A percentile compares a stretch with the other conserved stretches of the same genome.
These are phyloP conservation scores for Erigeron canadensis DNA, from an alignment of 129 eudicot genomes.

Conservation along the genomic window DNA sequence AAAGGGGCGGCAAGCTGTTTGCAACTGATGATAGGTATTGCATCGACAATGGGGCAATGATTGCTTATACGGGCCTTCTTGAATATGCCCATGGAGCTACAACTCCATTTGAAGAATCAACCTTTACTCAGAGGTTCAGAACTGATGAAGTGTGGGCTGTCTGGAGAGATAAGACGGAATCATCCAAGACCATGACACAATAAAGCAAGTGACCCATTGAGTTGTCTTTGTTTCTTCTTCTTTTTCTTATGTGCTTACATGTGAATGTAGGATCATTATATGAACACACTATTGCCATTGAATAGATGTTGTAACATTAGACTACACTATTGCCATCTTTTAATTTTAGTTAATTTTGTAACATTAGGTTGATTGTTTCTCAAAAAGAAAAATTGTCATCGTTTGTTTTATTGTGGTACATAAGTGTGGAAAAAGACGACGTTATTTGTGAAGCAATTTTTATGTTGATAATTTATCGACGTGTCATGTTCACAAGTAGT, in stretches of 20 bases:
- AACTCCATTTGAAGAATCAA: slow-evolving; percentile 79
- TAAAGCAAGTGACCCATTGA: background rate
- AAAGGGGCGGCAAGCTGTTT: slow-evolving; percentile 84
- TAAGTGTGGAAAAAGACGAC: too few relatives aligned
- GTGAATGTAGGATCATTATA: slow-evolving; percentile 6
- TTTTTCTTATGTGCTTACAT: background rate
- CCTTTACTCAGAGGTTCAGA: slow-evolving; percentile 93
- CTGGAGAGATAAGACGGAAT: slow-evolving; percentile 60
- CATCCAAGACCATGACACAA: slow-evolving; percentile 8
- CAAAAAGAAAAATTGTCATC: too few relatives aligned
- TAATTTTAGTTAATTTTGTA: background rate
- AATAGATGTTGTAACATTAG: background rate
- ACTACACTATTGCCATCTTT: background rate
- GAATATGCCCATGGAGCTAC: slow-evolving; percentile 70
- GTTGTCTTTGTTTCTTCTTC: background rate
- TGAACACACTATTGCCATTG: background rate
- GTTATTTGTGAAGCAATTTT: too few relatives aligned
- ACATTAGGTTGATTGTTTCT: background rate
- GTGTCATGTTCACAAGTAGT: too few relatives aligned
- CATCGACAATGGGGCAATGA: slow-evolving; percentile 95
- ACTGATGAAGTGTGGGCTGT: slow-evolving; percentile 91
- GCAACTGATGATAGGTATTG: slow-evolving; percentile 95
- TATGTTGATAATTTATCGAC: too few relatives aligned
- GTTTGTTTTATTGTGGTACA: too few relatives aligned
- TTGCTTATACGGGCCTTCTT: slow-evolving; percentile 95